These are phyloP conservation scores for Debaryomyces sp. DNA, from an alignment of 1,139 yeast genomes.

Conservation along the genomic window DNA sequence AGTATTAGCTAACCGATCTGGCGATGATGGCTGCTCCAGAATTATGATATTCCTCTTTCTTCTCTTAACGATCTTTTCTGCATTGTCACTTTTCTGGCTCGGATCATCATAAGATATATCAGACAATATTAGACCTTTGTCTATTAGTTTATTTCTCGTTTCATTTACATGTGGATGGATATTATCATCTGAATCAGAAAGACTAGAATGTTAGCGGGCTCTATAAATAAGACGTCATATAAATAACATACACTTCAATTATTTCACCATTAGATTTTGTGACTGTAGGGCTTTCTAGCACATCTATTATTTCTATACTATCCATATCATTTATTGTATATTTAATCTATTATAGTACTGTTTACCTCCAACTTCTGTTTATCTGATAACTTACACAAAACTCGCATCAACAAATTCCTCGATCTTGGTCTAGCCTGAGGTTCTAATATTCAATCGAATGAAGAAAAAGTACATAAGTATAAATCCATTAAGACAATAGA, in stretches of 20 bases:
- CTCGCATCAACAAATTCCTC: constrained; percentile 2
- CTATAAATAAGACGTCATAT: constrained; percentile 2
- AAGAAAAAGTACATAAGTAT: not conserved
- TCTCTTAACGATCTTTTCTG: not conserved
- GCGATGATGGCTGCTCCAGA: constrained; percentile 1
- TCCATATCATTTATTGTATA: constrained; percentile 4
- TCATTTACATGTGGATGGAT: not conserved
- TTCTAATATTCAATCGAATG: not conserved
- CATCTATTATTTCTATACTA: constrained; percentile 14
- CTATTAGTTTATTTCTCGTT: not conserved
- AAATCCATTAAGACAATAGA: not conserved
- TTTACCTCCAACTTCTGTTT: not conserved
- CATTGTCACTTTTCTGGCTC: not conserved
- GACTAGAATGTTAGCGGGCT: constrained; percentile 12
- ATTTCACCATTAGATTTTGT: constrained; percentile 13
- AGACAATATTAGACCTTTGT: not conserved
- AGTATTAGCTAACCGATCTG: not conserved
- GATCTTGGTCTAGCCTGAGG: not conserved
- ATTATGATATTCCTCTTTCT: not conserved
- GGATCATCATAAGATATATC: not conserved
- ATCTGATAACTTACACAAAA: constrained; percentile 10
- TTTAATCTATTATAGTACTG: not conserved
- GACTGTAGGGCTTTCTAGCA: constrained; percentile 14
- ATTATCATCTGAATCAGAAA: constrained; percentile 8
- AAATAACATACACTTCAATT: constrained; percentile 23